Percentiles rank a stretch among this genome's conserved stretches.
Conservation (phyloP, 2,329 filamentous ascomycete species). For the Epichloe sibirici region DNA sequence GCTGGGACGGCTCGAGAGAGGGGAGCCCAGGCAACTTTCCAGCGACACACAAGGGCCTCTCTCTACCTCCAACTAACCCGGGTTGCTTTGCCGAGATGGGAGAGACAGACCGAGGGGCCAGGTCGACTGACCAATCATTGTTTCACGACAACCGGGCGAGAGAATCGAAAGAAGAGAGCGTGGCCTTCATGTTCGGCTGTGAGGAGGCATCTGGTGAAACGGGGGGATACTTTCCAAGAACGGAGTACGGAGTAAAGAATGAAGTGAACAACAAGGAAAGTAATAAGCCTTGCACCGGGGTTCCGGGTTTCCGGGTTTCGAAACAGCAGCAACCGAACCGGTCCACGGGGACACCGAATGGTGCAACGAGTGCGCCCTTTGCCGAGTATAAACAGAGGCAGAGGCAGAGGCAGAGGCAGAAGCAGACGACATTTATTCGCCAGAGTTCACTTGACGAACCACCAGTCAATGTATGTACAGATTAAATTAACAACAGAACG, state of each 20-base stretch:
- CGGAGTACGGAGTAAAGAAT: too few relatives aligned
- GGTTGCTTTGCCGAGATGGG: too few relatives aligned
- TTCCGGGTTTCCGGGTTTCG: background rate
- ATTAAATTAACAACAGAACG: too few relatives aligned
- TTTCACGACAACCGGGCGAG: background rate
- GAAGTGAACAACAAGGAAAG: too few relatives aligned
- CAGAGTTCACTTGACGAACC: too few relatives aligned
- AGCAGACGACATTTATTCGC: background rate
- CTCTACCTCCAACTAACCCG: too few relatives aligned
- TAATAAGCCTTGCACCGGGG: too few relatives aligned
- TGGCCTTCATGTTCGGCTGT: background rate
- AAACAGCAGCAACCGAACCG: background rate
- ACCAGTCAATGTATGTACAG: too few relatives aligned
- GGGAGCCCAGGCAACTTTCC: too few relatives aligned
- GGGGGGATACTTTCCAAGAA: background rate
- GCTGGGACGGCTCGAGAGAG: too few relatives aligned
- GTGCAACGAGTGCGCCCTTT: background rate
- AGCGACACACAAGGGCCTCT: too few relatives aligned
- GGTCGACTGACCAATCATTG: background rate
- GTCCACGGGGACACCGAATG: background rate
- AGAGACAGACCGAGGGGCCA: too few relatives aligned
- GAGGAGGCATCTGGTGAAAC: conserved; percentile 3
- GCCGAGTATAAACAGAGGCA: background rate
- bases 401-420: background rate
- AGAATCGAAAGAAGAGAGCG: background rate